These are phyloP conservation scores for Claviceps monticola DNA, from an alignment of 2,329 filamentous ascomycete genomes.

Conservation along the genomic window DNA sequence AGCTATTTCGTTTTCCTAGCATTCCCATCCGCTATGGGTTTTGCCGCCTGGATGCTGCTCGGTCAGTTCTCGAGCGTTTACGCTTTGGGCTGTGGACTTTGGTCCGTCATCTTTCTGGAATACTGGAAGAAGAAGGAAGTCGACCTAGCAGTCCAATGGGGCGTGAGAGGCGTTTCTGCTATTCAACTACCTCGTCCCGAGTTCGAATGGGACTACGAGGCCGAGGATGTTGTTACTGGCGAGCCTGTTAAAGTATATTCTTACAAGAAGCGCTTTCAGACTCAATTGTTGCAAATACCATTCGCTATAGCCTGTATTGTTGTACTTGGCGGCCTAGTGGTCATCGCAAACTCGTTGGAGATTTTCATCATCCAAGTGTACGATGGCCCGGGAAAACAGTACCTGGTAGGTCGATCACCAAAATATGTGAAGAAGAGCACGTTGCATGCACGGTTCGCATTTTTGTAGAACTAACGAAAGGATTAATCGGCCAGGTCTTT, in stretches of 20 bases:
- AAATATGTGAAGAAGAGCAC: too few relatives aligned
- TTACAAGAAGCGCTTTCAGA: slow-evolving; percentile 56
- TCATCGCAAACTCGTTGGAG: slow-evolving; percentile 79
- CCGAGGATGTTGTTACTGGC: slow-evolving; percentile 68
- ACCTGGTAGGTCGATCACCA: slow-evolving; percentile 46
- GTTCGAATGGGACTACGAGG: slow-evolving; percentile 66
- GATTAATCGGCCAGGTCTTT: slow-evolving; percentile 45
- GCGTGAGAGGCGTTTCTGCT: slow-evolving; percentile 67
- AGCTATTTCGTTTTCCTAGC: slow-evolving; percentile 77
- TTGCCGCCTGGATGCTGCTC: slow-evolving; percentile 66
- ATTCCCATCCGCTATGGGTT: slow-evolving; percentile 68
- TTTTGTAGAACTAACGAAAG: not conserved
- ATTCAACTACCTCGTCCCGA: slow-evolving; percentile 67
- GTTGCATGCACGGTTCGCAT: too few relatives aligned
- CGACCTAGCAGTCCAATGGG: slow-evolving; percentile 79
- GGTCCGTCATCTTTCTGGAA: slow-evolving; percentile 82
- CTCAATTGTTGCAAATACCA: slow-evolving; percentile 70
- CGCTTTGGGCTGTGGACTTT: slow-evolving; percentile 64
- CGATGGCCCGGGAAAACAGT: slow-evolving; percentile 70
- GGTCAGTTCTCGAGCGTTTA: slow-evolving; percentile 76
- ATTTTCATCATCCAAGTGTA: slow-evolving; percentile 95
- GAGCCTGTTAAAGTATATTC: slow-evolving; percentile 67
- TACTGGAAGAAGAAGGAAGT: slow-evolving; percentile 92
- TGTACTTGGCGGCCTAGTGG: slow-evolving; percentile 69
- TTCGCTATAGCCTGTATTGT: slow-evolving; percentile 64